Base-by-base conservation (phyloP, 2,329 filamentous ascomycete species). In the Penicillium concentricum region DNA sequence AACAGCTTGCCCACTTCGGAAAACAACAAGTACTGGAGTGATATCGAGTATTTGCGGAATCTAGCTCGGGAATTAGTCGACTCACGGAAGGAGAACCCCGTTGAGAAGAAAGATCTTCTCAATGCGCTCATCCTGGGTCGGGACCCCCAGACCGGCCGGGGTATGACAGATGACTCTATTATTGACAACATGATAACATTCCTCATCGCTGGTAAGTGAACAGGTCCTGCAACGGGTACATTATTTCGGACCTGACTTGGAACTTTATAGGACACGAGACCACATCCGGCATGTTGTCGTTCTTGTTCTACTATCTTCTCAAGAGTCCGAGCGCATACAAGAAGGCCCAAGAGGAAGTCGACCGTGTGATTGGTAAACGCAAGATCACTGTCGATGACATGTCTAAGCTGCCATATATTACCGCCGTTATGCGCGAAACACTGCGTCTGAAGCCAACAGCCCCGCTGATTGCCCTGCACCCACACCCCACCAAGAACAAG, bases 181-280 rank as follows among this genome's bases (percentile, higher is more conserved):
- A 81, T 84, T 16, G 80, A 87, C 68, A 89, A 91, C 61, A 84
- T 91, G 74, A 86, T 89, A 57, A 91, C 87, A 0, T 90, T 91
- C 62, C 72, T 91, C 10, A 86, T 88, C 64, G 86, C 86, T 35
- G 86, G 79, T 73, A 68, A 61, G 67, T 56, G 20, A 2, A 35
- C 5, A 8, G 8, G 4, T 10, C 0, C 16, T 37, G 6, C 8
- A 10, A 28, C 20, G 2, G 6, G 10, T n/a, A 4, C 10, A 44
- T 22, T 15, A 10, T 34, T 18, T 22, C 39, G 41, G 18, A 32
- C 5, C 39, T 55, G 54, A 51, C 44, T 20, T 51, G 47, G 22
- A n/a, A 35, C 24, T 49, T 22, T 52, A 28, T 54, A 73, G 79
- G 86, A 2, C 88, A 91, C 61, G 88, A 91, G 70, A 91, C 89